phyloP scores from a whole-genome alignment of 352 stramenopile species.

The Pythium sp. region DNA sequence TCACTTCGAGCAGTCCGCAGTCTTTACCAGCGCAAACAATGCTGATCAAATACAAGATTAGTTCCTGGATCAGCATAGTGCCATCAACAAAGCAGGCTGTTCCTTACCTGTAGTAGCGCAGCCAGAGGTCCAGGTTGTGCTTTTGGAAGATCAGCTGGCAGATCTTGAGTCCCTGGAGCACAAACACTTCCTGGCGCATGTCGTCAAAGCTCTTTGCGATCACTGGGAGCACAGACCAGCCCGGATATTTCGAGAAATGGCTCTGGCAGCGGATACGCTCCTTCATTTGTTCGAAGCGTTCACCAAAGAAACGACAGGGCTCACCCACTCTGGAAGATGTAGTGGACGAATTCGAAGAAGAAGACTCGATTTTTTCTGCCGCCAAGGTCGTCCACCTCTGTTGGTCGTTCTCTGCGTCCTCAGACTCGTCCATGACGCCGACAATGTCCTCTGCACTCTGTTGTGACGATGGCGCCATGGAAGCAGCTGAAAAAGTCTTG shows the following conservation, averaged over 20 bases:
- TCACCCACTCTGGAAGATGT: conserved; percentile 18
- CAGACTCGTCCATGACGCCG: conserved; percentile 4
- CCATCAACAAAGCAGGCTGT: background rate
- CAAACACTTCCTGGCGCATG: conserved; percentile 95
- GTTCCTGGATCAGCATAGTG: background rate
- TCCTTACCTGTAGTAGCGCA: conserved; percentile 86
- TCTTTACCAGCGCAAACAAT: conserved; percentile 92
- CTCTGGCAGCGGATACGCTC: conserved; percentile 79
- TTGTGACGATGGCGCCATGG: conserved; percentile 19
- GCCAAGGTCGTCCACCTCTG: conserved; percentile 15
- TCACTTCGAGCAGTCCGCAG: conserved; percentile 93
- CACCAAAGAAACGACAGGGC: conserved; percentile 52
- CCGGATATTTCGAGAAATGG: conserved; percentile 50
- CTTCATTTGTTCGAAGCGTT: conserved; percentile 90
- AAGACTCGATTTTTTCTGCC: background rate
- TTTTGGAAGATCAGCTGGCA: conserved; percentile 93
- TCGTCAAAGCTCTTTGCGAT: conserved; percentile 99
- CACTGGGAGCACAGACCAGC: conserved; percentile 87
- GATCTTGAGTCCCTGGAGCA: conserved; percentile 93
- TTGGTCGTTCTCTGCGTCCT: conserved; percentile 1
- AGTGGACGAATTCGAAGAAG: conserved; percentile 4
- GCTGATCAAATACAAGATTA: conserved; percentile 18
- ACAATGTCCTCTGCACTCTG: conserved; percentile 30
- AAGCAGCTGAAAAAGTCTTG: background rate
- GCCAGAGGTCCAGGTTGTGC: conserved; percentile 85